Percentiles rank a stretch among this genome's conserved stretches.
Conservation (phyloP, 2,329 filamentous ascomycete species). For the Sarocladiaceae sp. region DNA sequence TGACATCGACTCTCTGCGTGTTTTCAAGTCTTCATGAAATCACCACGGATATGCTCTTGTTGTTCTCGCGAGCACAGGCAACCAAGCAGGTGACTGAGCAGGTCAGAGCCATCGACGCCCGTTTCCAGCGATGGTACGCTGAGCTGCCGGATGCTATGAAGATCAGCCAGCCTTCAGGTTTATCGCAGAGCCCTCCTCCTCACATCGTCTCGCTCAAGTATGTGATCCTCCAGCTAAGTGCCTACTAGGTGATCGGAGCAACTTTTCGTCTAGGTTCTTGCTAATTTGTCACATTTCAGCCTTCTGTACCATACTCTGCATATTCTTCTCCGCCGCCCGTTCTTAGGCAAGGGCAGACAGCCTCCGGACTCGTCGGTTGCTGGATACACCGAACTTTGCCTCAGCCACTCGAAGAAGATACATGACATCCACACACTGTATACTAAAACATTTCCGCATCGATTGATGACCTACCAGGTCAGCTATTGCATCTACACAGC, state of each 20-base stretch:
- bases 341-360: neutral
- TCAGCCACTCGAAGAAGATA: constrained; percentile 50
- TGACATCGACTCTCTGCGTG: constrained; percentile 13
- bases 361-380: neutral
- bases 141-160: constrained; percentile 4
- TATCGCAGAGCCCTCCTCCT: constrained; percentile 12
- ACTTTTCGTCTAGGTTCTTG: neutral
- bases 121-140: constrained; percentile 11
- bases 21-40: constrained; percentile 14
- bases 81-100: constrained; percentile 8
- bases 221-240: neutral
- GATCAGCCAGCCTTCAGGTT: neutral
- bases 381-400: neutral
- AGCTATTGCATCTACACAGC: constrained; percentile 18
- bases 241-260: neutral
- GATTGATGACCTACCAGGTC: constrained; percentile 17
- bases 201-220: constrained; percentile 15
- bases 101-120: constrained; percentile 10
- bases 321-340: constrained; percentile 13
- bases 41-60: constrained; percentile 15
- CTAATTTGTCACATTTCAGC: constrained; percentile 4
- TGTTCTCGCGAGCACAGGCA: constrained; percentile 11
- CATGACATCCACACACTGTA: constrained; percentile 54
- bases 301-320: constrained; percentile 13
- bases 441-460: constrained; percentile 14